These are phyloP conservation scores for Diaporthe sp. DNA, from an alignment of 2,329 filamentous ascomycete species.

Conservation along the genomic window DNA sequence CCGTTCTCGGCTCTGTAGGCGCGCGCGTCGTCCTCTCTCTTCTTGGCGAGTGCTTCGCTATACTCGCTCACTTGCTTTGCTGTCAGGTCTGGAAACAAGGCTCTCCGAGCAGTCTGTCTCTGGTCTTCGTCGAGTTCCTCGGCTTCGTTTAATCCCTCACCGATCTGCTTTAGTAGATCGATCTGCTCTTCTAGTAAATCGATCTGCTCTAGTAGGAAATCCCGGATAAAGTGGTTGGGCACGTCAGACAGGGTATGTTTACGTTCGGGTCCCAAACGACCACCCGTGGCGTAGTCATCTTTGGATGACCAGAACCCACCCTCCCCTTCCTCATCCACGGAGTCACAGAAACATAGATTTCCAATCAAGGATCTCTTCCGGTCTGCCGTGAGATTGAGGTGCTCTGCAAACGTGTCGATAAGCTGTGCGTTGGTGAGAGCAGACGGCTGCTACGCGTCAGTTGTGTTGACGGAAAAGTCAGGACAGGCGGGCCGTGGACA, in stretches of 20 bases:
- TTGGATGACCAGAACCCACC: not conserved
- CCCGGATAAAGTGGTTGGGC: slow-evolving; percentile 16
- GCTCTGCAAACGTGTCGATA: slow-evolving; percentile 3
- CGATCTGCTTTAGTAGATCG: not conserved
- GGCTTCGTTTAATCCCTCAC: not conserved
- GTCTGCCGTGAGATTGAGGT: not conserved
- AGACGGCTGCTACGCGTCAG: not conserved
- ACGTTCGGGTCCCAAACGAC: slow-evolving; percentile 22
- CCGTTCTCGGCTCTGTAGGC: not conserved
- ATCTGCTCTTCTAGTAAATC: no score
- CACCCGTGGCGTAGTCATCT: not conserved
- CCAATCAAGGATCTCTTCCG: not conserved
- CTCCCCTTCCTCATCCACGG: not conserved
- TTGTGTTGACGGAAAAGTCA: not conserved
- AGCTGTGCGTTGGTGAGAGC: slow-evolving; percentile 8
- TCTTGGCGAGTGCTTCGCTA: not conserved
- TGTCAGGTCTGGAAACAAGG: not conserved
- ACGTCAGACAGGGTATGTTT: slow-evolving; percentile 16
- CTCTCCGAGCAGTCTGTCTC: not conserved
- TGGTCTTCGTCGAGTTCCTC: not conserved
- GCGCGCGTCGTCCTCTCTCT: not conserved
- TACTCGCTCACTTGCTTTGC: slow-evolving; percentile 9
- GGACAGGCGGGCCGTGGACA: not conserved
- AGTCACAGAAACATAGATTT: not conserved
- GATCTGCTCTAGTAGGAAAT: not conserved